Percentiles rank a stretch among this genome's conserved stretches.
phyloP scores from a whole-genome alignment of 2,329 filamentous ascomycete species.

The Orbilia oligospora region DNA sequence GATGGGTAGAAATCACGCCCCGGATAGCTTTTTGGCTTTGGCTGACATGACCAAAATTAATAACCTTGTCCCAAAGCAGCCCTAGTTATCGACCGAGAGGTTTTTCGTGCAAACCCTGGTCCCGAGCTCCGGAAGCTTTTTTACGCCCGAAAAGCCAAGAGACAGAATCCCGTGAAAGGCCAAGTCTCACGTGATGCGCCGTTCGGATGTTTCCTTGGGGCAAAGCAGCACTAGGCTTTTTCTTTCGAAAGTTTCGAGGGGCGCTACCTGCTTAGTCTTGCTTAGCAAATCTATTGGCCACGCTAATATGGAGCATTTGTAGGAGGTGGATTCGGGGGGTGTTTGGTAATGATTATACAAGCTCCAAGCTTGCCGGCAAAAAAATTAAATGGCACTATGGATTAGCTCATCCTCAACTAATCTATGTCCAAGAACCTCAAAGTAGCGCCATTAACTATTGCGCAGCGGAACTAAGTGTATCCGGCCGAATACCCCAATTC shows the following conservation, averaged over 20 bases:
- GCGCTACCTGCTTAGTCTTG: constrained; percentile 18
- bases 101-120: constrained; percentile 20
- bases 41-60: background rate
- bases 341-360: constrained; percentile 52
- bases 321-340: background rate
- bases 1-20: background rate
- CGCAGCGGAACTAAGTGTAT: constrained; percentile 30
- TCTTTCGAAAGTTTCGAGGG: background rate
- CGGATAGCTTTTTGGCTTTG: background rate
- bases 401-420: constrained; percentile 18
- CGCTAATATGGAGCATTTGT: background rate
- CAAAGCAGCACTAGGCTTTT: background rate
- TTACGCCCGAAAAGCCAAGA: background rate
- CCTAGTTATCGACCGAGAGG: constrained; percentile 28
- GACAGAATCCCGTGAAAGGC: constrained; percentile 18
- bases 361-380: constrained; percentile 1
- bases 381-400: background rate
- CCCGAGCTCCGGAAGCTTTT: constrained; percentile 11
- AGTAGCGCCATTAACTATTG: constrained; percentile 23
- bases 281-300: constrained; percentile 1
- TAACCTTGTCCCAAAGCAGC: constrained; percentile 5
- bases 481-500: constrained; percentile 24
- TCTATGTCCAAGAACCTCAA: background rate
- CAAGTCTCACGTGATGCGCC: constrained; percentile 25
- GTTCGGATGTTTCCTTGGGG: constrained; percentile 21